Evolutionary conservation across 495 filamentous ascomycete species (phyloP).

Genomic region (Sabuloglossum arenarium): DNA sequence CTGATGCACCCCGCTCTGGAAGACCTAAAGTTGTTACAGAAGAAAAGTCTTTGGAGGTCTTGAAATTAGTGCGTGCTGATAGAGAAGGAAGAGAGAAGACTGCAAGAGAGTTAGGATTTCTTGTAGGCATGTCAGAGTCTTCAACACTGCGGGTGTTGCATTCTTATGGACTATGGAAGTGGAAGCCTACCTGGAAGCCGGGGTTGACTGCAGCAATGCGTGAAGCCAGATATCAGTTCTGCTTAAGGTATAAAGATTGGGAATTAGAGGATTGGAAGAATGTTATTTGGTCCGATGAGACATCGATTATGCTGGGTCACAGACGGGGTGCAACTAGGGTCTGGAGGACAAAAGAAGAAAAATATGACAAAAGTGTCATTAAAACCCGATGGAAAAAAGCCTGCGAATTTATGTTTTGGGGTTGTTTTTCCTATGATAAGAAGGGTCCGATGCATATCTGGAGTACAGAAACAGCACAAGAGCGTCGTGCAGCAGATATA

Average conservation of each 20-base stretch:
- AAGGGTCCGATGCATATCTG: neutral
- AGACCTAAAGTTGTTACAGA: neutral
- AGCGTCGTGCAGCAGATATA: neutral
- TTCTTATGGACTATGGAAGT: neutral
- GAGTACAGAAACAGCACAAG: neutral
- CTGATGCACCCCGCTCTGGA: constrained; percentile 10
- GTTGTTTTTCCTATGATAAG: neutral
- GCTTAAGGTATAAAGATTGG: neutral
- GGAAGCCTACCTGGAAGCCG: neutral
- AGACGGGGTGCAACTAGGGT: neutral
- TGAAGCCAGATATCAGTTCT: neutral
- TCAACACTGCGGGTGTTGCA: neutral
- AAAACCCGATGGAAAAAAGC: neutral
- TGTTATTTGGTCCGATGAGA: neutral
- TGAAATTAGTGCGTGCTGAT: neutral
- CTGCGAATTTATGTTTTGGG: no score
- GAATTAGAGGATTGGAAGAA: neutral
- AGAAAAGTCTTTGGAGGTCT: neutral
- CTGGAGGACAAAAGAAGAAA: neutral
- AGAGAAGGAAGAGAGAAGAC: neutral
- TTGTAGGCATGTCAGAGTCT: neutral
- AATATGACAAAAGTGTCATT: neutral
- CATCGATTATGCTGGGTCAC: neutral
- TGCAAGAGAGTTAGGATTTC: neutral
- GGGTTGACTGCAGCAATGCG: neutral